These are phyloP conservation scores for Dioscorea alata DNA, from an alignment of 106 monocot genomes.

Conservation along the genomic window DNA sequence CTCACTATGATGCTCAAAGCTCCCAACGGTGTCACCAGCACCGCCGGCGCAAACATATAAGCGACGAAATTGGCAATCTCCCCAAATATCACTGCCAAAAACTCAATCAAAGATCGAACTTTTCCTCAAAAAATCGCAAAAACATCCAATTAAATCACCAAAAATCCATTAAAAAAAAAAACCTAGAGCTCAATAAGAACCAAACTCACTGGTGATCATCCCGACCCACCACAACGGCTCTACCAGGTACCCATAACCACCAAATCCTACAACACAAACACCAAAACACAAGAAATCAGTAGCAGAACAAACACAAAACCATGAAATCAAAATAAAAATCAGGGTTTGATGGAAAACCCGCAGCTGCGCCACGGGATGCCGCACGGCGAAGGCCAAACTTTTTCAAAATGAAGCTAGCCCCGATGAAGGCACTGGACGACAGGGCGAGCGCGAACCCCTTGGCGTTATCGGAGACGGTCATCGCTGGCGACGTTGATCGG, in stretches of 20 bases:
- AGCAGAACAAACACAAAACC: neutral
- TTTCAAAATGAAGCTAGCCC: constrained; percentile 92
- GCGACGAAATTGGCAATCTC: constrained; percentile 91
- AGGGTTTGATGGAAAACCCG: constrained; percentile 33
- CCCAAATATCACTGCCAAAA: constrained; percentile 68
- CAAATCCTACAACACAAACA: constrained; percentile 38
- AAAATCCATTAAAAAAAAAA: neutral
- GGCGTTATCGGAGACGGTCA: constrained; percentile 53
- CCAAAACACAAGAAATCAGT: neutral
- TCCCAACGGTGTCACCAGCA: constrained; percentile 88
- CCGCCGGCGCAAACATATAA: constrained; percentile 86
- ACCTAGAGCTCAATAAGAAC: neutral
- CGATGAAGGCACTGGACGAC: constrained; percentile 85
- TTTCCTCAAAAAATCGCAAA: neutral
- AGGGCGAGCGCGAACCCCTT: constrained; percentile 83
- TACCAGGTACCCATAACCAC: constrained; percentile 81
- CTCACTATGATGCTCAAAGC: constrained; percentile 95
- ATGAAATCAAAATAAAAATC: constrained; percentile 2
- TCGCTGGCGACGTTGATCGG: constrained; percentile 2
- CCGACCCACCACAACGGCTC: constrained; percentile 97
- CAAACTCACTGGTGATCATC: constrained; percentile 71
- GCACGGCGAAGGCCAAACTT: constrained; percentile 92
- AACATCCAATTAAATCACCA: neutral
- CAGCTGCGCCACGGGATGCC: constrained; percentile 53
- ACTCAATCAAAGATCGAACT: neutral